Conservation (phyloP, 1,284 basidiomycete species). For the Grifola frondosa region DNA sequence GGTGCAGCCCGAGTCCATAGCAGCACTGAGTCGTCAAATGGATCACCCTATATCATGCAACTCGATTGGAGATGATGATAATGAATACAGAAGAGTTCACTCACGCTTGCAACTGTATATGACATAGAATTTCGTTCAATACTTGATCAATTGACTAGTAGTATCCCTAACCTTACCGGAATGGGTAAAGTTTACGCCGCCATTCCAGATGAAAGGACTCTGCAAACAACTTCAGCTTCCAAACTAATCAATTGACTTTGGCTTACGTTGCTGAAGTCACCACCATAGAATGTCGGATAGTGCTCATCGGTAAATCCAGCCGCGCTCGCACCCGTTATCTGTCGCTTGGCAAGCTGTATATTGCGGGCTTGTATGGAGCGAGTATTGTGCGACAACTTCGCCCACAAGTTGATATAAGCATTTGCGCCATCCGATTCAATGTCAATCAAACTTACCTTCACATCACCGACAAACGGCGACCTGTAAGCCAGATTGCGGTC, state of each 20-base stretch:
- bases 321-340: conserved; percentile 34
- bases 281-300: conserved; percentile 54
- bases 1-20: conserved; percentile 63
- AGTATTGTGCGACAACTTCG: conserved; percentile 43
- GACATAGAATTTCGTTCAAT: neutral
- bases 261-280: conserved; percentile 50
- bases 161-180: conserved; percentile 44
- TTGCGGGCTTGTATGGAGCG: conserved; percentile 39
- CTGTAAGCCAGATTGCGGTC: conserved; percentile 48
- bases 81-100: no score
- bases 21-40: conserved; percentile 57
- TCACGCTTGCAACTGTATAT: conserved; percentile 37
- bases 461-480: conserved; percentile 46
- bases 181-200: conserved; percentile 57
- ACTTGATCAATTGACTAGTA: neutral
- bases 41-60: conserved; percentile 47
- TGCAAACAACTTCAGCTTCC: conserved; percentile 21
- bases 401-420: neutral
- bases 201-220: conserved; percentile 53
- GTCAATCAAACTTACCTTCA: conserved; percentile 33
- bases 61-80: no score
- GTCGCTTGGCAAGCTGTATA: conserved; percentile 19
- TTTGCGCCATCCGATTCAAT: neutral
- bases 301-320: conserved; percentile 47
- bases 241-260: no score